Evolutionary conservation across 2,329 filamentous ascomycete genomes (phyloP).

Genomic region (Exophiala calicioides): DNA sequence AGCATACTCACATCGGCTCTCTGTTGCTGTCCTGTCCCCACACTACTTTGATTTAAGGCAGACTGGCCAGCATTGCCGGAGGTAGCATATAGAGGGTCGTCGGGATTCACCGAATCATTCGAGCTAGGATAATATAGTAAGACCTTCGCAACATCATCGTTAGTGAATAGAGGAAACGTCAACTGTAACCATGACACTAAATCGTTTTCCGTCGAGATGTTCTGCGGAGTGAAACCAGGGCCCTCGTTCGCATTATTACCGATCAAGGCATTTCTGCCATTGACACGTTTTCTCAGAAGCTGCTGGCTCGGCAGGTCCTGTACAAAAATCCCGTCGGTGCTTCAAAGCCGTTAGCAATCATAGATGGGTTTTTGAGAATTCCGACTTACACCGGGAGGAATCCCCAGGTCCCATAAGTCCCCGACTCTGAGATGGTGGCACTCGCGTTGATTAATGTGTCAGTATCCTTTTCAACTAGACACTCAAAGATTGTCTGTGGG

Average conservation of each 20-base stretch:
- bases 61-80: conserved; percentile 43
- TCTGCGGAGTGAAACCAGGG: conserved; percentile 46
- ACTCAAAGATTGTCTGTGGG: conserved; percentile 44
- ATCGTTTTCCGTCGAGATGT: conserved; percentile 44
- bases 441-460: conserved; percentile 42
- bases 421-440: conserved; percentile 37
- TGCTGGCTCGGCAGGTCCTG: conserved; percentile 42
- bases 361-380: background rate
- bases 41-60: conserved; percentile 52
- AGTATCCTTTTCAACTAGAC: conserved; percentile 41
- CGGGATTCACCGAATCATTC: conserved; percentile 32
- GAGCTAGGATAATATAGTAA: conserved; percentile 41
- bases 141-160: conserved; percentile 43
- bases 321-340: conserved; percentile 44
- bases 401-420: conserved; percentile 44
- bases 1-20: conserved; percentile 37
- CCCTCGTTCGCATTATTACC: conserved; percentile 57
- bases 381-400: conserved; percentile 44
- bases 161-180: conserved; percentile 45
- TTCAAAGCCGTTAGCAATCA: background rate
- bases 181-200: conserved; percentile 44
- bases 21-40: conserved; percentile 58
- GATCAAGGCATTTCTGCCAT: conserved; percentile 41
- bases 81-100: conserved; percentile 40
- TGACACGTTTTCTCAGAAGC: conserved; percentile 39